phyloP scores from a whole-genome alignment of 371 early-diverging fungal genomes.

The Capniomyces stellatus region DNA sequence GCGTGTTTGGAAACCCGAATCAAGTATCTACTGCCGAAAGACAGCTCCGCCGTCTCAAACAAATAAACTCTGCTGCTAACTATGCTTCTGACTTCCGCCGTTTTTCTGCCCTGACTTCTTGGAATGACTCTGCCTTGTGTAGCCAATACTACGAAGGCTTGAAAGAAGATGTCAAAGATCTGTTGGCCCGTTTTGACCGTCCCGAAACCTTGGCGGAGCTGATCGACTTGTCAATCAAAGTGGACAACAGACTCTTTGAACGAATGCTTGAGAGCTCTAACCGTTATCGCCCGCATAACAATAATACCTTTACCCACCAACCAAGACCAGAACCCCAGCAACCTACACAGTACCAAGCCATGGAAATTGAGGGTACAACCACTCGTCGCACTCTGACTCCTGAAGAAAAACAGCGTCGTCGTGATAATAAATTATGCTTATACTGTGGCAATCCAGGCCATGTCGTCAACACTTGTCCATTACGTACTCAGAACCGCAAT shows the following conservation, averaged over 20 bases:
- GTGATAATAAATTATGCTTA: not conserved
- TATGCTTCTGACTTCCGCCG: constrained; percentile 1
- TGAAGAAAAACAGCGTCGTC: constrained; percentile 1
- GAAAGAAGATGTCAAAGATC: not conserved
- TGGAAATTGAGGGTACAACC: not conserved
- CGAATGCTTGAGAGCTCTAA: not conserved
- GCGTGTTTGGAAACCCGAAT: too few relatives aligned
- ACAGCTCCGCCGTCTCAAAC: too few relatives aligned
- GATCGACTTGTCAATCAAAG: not conserved
- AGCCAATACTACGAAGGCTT: not conserved
- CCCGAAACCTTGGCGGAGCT: not conserved
- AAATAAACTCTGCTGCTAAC: not conserved
- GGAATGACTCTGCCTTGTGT: not conserved
- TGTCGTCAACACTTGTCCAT: not conserved
- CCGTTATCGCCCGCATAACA: not conserved
- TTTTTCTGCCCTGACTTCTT: not conserved
- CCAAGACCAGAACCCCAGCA: not conserved
- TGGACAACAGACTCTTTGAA: not conserved
- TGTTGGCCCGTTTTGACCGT: not conserved
- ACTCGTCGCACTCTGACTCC: not conserved
- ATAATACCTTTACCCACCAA: not conserved
- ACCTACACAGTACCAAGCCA: not conserved
- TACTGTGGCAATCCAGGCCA: constrained; percentile 1
- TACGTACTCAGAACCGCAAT: not conserved
- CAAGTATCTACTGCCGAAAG: too few relatives aligned